Base-by-base conservation (phyloP, 176 grass and related monocot species). In the Typha latifolia region DNA sequence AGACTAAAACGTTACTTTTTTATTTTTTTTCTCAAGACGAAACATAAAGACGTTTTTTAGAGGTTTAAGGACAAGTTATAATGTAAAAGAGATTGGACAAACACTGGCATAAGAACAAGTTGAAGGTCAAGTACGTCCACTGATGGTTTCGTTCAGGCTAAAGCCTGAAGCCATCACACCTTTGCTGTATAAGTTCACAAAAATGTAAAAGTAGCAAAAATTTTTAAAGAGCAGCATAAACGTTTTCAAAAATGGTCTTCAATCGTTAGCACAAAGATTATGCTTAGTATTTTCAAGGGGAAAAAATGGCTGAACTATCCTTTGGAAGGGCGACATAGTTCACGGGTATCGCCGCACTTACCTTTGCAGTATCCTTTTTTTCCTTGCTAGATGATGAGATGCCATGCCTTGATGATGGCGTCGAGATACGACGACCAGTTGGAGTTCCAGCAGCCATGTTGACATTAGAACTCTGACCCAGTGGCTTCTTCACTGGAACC, bases 241-340 rank as follows among this genome's bases (percentile, higher is more conserved):
- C 5, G 37, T 8, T 6, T 43, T 43, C 1, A 43, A 43, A 43
- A 7, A 62, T 20, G 26, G 43, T 18, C 50, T 67, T 31, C 20
- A 67, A 14, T 72, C 37, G 12, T 57, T 32, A 15, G 77, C 77
- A 71, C 77, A 65, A 52, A 76, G 71, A 32, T 32, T 50, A 29
- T 69, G 67, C 63, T 34, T 19, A 66, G 32, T 72, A 43, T 7
- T 69, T 56, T 88, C 73, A 87, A 74, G 65, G 73, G 18, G 47
- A 71, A 63, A 72, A 61, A 64, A 26, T 84, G 20, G 49, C 70
- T 26, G 79, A 64, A 49, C 68, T 84, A 82, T 85, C 70, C 81
- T 97, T 93, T 20, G 66, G 63, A 78, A 97, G 76, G 59, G 89
- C 76, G 52, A 97, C 94, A 56, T 80, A 90, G 81, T 97, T 97